Base-by-base conservation (phyloP, 495 filamentous ascomycete species). In the Parathielavia hyrcaniae region DNA sequence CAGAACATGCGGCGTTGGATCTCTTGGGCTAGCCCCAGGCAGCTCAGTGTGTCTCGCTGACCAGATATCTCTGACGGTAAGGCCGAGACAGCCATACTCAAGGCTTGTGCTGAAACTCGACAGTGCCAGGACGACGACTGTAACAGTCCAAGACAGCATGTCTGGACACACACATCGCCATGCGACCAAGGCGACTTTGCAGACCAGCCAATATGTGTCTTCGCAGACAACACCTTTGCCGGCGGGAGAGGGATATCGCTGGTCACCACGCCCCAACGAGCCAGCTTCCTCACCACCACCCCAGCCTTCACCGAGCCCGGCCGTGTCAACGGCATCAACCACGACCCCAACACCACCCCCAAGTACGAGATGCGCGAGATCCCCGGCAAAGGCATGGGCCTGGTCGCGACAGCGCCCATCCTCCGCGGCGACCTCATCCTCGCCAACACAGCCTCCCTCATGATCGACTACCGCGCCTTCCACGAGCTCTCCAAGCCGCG, bases 401-500 rank as follows among this genome's bases (percentile, higher is more conserved):
- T 73, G 20, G 59, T 69, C 1, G 70, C 70, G 30, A 65, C n/a
- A 2, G 34, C 43, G 2, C 57, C 48, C 52, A 71, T 73, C 59
- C 54, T 34, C 14, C 60, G 70, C 22, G 69, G 69, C 19, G 66
- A 68, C 23, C 52, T 59, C 10, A 71, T 73, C 61, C 63, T 73
- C 54, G 67, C 64, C 50, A 71, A 71, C 55, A 71, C 69, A 13
- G 62, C 58, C 8, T 70, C 70, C 0, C 35, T 69, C 40, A 66
- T 73, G 61, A 66, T 70, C 44, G 70, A 73, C 66, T 71, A 73
- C 49, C 58, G 61, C 17, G 64, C 55, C 34, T 71, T 71, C 48
- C 59, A 67, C 26, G 65, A 64, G 20, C 61, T 73, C 26, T 20
- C 59, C 39, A 41, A 51, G 16, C 55, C 62, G 4, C 46, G 70